phyloP scores from a whole-genome alignment of 495 filamentous ascomycete species.

The Penicillium cinerascens region DNA sequence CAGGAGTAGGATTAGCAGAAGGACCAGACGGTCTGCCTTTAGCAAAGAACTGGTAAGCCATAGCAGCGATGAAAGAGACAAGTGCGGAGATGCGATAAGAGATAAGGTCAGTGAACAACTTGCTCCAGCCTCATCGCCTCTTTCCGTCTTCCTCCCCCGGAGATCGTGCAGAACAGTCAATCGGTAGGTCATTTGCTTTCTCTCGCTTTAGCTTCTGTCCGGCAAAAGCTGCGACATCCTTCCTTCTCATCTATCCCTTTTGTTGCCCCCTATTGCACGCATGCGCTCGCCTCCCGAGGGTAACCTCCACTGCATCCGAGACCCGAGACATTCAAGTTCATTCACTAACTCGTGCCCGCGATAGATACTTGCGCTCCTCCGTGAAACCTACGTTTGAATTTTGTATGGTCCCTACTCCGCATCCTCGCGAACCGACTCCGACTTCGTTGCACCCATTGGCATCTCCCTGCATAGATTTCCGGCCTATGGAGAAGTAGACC shows the following conservation, averaged over 20 bases:
- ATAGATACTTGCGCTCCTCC: not conserved
- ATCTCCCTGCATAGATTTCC: slow-evolving; percentile 26
- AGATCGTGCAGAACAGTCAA: slow-evolving; percentile 9
- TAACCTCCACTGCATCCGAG: not conserved
- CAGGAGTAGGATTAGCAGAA: slow-evolving; percentile 22
- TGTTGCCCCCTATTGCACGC: not conserved
- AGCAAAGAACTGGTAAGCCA: slow-evolving; percentile 44
- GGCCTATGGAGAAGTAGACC: slow-evolving; percentile 29
- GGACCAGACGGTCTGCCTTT: slow-evolving; percentile 24
- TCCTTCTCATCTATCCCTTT: not conserved
- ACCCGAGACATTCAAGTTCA: not conserved
- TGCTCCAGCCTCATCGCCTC: slow-evolving; percentile 15
- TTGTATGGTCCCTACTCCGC: slow-evolving; percentile 9
- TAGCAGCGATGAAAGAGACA: slow-evolving; percentile 7
- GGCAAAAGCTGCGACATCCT: not conserved
- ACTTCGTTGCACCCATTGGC: slow-evolving; percentile 14
- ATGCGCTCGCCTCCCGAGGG: not conserved
- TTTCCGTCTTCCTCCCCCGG: not conserved
- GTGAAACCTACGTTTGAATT: slow-evolving; percentile 1
- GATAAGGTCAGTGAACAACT: slow-evolving; percentile 29
- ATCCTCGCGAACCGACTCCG: slow-evolving; percentile 16
- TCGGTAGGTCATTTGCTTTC: slow-evolving; percentile 9
- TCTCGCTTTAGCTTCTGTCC: not conserved
- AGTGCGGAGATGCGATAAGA: slow-evolving; percentile 47
- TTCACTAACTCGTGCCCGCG: not conserved